Evolutionary conservation across 139 green algal species (phyloP).

Genomic region (Choricystis sp.): DNA sequence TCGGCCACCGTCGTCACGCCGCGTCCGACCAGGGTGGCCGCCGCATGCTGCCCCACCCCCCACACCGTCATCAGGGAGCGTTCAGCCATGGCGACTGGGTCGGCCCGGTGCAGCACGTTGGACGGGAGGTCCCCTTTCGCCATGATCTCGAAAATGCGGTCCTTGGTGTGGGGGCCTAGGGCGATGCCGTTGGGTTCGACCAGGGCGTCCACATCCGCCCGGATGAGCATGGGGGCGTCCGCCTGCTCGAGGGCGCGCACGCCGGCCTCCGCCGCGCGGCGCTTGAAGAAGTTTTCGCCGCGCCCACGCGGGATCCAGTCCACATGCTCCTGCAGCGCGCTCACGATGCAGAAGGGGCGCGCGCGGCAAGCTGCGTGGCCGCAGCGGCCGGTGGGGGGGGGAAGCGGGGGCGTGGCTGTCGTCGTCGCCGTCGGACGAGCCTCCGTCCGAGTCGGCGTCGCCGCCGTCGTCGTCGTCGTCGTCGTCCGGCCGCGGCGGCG

Average conservation of each 20-base stretch:
- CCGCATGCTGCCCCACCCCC: neutral
- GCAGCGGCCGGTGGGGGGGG: constrained; percentile 12
- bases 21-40: neutral
- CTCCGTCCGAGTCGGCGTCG: neutral
- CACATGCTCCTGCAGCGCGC: constrained; percentile 15
- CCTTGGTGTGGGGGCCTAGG: neutral
- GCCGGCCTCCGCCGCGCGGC: no score
- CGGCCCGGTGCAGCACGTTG: no score
- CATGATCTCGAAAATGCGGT: neutral
- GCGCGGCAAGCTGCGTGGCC: constrained; percentile 21
- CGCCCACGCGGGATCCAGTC: no score
- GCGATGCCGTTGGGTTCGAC: neutral
- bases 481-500: neutral
- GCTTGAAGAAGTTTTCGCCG: neutral
- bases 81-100: neutral
- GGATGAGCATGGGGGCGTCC: no score
- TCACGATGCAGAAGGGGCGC: constrained; percentile 30
- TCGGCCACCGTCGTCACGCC: neutral
- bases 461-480: neutral
- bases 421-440: neutral
- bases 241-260: no score
- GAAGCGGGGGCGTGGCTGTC: no score
- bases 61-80: neutral
- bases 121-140: neutral
- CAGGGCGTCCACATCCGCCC: no score